Conservation (phyloP, 2,329 filamentous ascomycete genomes). For the Keithomyces neogunnii region DNA sequence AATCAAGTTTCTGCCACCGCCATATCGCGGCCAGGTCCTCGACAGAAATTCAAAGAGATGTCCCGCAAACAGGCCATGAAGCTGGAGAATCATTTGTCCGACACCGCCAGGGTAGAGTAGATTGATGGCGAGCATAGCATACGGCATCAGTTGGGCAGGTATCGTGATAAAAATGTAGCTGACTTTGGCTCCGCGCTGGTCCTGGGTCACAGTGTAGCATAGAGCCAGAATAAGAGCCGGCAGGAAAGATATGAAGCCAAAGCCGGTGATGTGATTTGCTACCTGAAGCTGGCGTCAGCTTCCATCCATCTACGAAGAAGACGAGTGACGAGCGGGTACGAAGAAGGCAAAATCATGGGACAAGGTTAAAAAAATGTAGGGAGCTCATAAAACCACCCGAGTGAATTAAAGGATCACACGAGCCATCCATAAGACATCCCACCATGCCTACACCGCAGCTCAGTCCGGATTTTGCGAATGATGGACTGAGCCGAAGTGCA, state of each 20-base stretch:
- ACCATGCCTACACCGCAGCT: slow-evolving; percentile 64
- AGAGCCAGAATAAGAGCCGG: slow-evolving; percentile 69
- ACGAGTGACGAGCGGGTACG: background rate
- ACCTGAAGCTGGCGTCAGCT: slow-evolving; percentile 15
- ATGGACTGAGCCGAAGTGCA: slow-evolving; percentile 50
- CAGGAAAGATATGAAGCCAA: slow-evolving; percentile 37
- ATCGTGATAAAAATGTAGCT: slow-evolving; percentile 79
- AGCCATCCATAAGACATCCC: slow-evolving; percentile 67
- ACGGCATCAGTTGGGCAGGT: slow-evolving; percentile 73
- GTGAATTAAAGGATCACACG: slow-evolving; percentile 49
- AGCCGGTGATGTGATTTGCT: slow-evolving; percentile 23
- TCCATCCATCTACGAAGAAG: background rate
- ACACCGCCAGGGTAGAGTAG: slow-evolving; percentile 57
- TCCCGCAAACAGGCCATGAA: slow-evolving; percentile 75
- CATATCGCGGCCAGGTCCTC: slow-evolving; percentile 80
- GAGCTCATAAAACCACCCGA: slow-evolving; percentile 51
- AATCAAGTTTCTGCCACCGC: slow-evolving; percentile 70
- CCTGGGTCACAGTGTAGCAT: slow-evolving; percentile 76
- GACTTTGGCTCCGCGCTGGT: slow-evolving; percentile 68
- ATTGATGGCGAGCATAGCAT: slow-evolving; percentile 67
- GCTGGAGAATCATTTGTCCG: slow-evolving; percentile 49
- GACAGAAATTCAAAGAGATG: slow-evolving; percentile 89
- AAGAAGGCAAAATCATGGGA: background rate
- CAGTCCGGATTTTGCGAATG: slow-evolving; percentile 60
- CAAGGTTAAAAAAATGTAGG: slow-evolving; percentile 42